Conservation (phyloP, 1,284 basidiomycete species). For the Microbotryum saponariae region DNA sequence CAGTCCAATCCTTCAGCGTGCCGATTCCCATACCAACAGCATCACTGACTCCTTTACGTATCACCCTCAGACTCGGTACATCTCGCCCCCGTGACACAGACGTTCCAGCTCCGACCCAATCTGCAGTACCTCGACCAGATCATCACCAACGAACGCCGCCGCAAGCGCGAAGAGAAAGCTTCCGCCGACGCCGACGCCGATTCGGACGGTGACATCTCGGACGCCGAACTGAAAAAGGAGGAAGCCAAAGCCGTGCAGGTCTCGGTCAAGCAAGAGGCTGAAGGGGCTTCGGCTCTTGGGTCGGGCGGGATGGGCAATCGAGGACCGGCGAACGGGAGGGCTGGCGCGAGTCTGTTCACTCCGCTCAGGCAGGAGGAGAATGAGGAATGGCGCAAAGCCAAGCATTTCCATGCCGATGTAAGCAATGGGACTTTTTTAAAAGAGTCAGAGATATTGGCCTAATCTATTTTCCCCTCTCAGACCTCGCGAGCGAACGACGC, state of each 20-base stretch:
- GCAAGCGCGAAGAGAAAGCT: constrained; percentile 24
- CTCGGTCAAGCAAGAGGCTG: constrained; percentile 24
- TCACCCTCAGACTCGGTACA: constrained; percentile 33
- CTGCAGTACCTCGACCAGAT: constrained; percentile 38
- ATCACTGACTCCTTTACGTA: background rate
- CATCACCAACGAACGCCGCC: constrained; percentile 28
- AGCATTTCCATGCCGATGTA: constrained; percentile 35
- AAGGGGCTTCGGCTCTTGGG: constrained; percentile 7
- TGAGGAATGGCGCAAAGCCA: constrained; percentile 33
- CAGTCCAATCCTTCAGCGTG: background rate
- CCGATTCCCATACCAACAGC: too few relatives aligned
- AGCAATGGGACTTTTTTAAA: constrained; percentile 1
- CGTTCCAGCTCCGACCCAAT: constrained; percentile 37
- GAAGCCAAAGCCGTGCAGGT: constrained; percentile 36
- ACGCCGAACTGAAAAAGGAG: constrained; percentile 35
- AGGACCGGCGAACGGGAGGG: constrained; percentile 29
- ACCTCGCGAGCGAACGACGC: constrained; percentile 19
- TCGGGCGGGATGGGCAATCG: constrained; percentile 13
- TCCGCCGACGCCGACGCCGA: constrained; percentile 31
- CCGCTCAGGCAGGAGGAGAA: constrained; percentile 36
- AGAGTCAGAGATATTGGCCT: background rate
- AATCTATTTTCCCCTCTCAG: background rate
- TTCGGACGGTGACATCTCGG: constrained; percentile 30
- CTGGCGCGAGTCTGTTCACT: constrained; percentile 36
- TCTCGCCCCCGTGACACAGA: constrained; percentile 36